Evolutionary conservation across 768 basidiomycete species (phyloP), one percentile per base, ranked within the genome.

Genomic region (Naganishia friedmannii): DNA sequence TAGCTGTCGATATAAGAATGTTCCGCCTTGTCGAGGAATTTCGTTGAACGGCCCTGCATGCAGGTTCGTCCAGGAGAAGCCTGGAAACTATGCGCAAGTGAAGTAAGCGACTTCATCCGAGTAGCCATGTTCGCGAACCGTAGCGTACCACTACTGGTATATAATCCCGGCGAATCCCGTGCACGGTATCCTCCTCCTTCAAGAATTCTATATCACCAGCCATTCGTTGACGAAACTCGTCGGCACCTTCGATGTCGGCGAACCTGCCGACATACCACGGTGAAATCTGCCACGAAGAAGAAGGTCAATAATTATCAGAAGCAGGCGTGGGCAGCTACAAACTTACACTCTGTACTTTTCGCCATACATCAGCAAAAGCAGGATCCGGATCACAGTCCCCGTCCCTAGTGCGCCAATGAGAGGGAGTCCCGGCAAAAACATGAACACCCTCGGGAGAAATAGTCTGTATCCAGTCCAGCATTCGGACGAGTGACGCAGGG

Each of bases 201-300:
- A 83, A 71, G 83, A 85, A 26, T 85, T 87, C 86, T 1, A 87
- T 80, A 77, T 93, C 91, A 0, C 82, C 85, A 65, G 85, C 87
- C 79, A 90, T 86, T 57, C 85, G 87, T 74, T 86, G 84, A 9
- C 86, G 86, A 78, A 88, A 91, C 7, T 78, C 70, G 66, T 90
- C 89, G 0, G 87, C 89, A 17, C 86, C 87, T 53, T 84, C 83
- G 70, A 87, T 85, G 70, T 84, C 85, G 23, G 81, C 82, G 77
- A 87, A 91, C 39, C 89, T 83, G 3, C 91, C 91, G 12, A 92
- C 84, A 7, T 88, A 90, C 91, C 91, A 92, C 8, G 91, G 91
- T 26, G 87, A 89, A 68, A 91, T 86, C 3, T 89, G 88, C 71
- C 28, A 42, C 2, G 28, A 31, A 28, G 46, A 55, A 17, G 15